Evolutionary conservation across 1,284 basidiomycete genomes (phyloP).

Genomic region (Rhodotorula mucilaginosa): DNA sequence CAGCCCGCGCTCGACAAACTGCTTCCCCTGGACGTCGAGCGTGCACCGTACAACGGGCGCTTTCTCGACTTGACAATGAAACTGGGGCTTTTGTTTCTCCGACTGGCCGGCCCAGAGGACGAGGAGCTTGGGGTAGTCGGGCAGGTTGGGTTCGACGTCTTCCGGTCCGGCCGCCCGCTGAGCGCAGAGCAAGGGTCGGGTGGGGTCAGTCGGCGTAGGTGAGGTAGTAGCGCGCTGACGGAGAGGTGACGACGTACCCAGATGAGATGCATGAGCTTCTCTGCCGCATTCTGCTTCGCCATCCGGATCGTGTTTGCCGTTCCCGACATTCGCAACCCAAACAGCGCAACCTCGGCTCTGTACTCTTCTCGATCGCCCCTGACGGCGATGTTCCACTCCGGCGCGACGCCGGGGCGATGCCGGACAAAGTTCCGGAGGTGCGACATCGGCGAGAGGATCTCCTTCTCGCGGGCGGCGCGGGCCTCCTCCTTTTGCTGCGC

Average conservation of each 20-base stretch:
- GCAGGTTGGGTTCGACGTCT: neutral
- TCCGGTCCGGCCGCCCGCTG: neutral
- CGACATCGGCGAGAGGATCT: neutral
- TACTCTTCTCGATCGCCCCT: conserved; percentile 6
- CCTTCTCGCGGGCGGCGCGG: neutral
- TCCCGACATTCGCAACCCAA: neutral
- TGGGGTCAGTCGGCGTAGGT: neutral
- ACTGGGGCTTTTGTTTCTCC: neutral
- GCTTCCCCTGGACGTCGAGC: neutral
- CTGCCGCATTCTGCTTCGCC: conserved; percentile 10
- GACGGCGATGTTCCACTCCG: conserved; percentile 4
- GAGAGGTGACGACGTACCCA: neutral
- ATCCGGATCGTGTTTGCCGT: neutral
- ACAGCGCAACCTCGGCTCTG: conserved; percentile 7
- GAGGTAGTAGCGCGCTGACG: too few relatives aligned
- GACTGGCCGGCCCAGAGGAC: neutral
- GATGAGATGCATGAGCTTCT: neutral
- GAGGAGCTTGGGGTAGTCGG: neutral
- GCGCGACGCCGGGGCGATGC: neutral
- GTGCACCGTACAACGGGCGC: neutral
- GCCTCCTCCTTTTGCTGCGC: neutral
- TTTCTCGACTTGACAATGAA: neutral
- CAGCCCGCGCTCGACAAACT: neutral
- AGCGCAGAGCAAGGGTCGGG: neutral
- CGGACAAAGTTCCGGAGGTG: neutral